Base-by-base conservation (phyloP, 768 basidiomycete genomes). In the Trametes elegans region DNA sequence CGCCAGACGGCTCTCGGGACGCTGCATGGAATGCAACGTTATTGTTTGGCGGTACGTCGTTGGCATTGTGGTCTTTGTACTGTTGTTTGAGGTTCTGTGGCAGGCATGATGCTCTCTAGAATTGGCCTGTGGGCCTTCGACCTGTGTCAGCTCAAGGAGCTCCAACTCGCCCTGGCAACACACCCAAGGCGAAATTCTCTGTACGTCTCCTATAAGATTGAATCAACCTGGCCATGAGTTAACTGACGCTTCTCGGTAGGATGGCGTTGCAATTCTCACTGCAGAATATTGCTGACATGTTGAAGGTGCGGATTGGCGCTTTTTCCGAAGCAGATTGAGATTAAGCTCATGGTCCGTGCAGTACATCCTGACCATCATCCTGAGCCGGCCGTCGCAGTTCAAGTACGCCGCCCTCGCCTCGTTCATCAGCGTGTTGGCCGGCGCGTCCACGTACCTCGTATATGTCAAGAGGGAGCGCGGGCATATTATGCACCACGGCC, bases 111-210 rank as follows among this genome's bases (percentile, higher is more conserved):
- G 4, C 60, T 76, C 1, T 75, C 74, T 0, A 67, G 78, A 7
- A 72, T 79, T 28, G 78, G 79, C 0, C 70, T 82, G 0, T 81
- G 79, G 79, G 70, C 74, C 0, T 81, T 82, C 62, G 81, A 82
- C 60, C 70, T 82, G 7, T 69, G 70, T 41, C 80, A 82, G 50
- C 66, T 79, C 10, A 77, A 80, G 53, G 70, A 76, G 49, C 67
- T 82, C 5, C 80, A 82, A 59, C 65, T 70, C 13, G 70, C 75
- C 0, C 71, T 82, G 5, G 65, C 68, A 14, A 48, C 68, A 7
- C 75, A 81, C 59, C 78, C 79, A 1, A 65, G 75, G 5, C 68
- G 76, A 6, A 81, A 81, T 49, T 65, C 72, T 0, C 64, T 80
- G 60, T 57, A 71, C 9, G 51, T 66, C 48, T 69, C 1, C 76